These are phyloP conservation scores for Mycena sp. DNA, from an alignment of 1,284 basidiomycete genomes.

Conservation along the genomic window DNA sequence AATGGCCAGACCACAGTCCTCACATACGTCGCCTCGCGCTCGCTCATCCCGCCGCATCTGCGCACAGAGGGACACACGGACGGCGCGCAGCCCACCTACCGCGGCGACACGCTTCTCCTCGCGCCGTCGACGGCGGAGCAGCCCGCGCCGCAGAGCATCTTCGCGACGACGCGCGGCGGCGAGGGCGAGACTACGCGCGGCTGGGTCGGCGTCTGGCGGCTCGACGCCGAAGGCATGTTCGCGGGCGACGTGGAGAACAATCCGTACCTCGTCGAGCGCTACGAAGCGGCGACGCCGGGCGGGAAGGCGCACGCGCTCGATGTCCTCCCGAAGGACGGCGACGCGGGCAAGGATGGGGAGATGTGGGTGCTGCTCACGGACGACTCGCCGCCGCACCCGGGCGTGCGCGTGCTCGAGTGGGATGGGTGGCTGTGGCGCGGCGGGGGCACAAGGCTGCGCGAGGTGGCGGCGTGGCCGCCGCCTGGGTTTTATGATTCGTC, in stretches of 20 bases:
- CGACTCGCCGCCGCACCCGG: conserved; percentile 44
- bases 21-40: conserved; percentile 46
- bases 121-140: conserved; percentile 46
- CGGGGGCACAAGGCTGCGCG: conserved; percentile 37
- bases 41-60: conserved; percentile 45
- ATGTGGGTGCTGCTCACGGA: conserved; percentile 54
- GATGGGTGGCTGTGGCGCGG: conserved; percentile 54
- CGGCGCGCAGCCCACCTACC: conserved; percentile 41
- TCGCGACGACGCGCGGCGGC: conserved; percentile 55
- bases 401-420: conserved; percentile 56
- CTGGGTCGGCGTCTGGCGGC: conserved; percentile 52
- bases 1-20: conserved; percentile 29
- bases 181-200: conserved; percentile 43
- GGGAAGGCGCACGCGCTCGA: conserved; percentile 61
- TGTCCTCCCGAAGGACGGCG: conserved; percentile 43
- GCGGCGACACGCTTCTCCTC: conserved; percentile 58
- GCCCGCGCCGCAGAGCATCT: conserved; percentile 49
- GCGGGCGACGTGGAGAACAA: conserved; percentile 17
- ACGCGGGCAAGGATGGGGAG: conserved; percentile 24
- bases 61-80: too few species aligned
- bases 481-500: too few species aligned
- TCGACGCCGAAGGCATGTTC: conserved; percentile 50
- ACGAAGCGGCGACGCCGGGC: conserved; percentile 54
- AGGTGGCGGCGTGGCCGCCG: conserved; percentile 54
- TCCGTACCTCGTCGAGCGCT: conserved; percentile 43